Evolutionary conservation across 2,329 filamentous ascomycete species (phyloP).

Genomic region (Neofusicoccum cordaticola): DNA sequence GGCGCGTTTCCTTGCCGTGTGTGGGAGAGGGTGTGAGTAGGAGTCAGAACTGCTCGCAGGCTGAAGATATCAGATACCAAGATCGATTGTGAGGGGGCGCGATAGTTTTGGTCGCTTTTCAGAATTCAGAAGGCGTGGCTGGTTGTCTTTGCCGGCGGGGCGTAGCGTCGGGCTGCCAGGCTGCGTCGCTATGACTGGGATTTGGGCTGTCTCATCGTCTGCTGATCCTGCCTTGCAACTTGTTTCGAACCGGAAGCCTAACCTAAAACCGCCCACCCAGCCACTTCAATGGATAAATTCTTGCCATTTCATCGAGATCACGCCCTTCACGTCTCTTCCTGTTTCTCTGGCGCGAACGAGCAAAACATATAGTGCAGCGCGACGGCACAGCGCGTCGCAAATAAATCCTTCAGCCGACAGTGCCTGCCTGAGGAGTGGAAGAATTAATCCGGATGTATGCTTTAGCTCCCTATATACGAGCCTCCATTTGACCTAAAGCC

Average conservation of each 20-base stretch:
- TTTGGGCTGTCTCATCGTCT: neutral
- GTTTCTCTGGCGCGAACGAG: too few species aligned
- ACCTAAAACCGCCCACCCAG: neutral
- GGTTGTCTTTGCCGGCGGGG: neutral
- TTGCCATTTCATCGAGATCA: neutral
- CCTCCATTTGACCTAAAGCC: too few species aligned
- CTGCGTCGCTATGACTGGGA: neutral
- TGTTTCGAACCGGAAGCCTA: constrained; percentile 7
- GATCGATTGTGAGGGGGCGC: neutral
- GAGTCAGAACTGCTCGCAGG: neutral
- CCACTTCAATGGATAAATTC: neutral
- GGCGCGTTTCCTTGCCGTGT: neutral
- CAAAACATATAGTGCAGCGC: too few species aligned
- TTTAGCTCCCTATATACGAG: too few species aligned
- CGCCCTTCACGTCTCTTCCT: too few species aligned
- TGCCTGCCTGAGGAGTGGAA: too few species aligned
- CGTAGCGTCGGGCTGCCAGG: neutral
- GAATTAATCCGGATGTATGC: too few species aligned
- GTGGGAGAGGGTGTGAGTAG: neutral
- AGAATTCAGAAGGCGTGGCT: neutral
- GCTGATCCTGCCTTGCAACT: constrained; percentile 8
- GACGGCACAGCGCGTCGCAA: too few species aligned
- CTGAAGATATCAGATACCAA: neutral
- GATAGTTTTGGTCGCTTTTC: neutral
- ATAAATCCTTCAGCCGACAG: too few species aligned